These are phyloP conservation scores for Turnera subulata DNA, from an alignment of 345 rosid genomes.

Conservation along the genomic window DNA sequence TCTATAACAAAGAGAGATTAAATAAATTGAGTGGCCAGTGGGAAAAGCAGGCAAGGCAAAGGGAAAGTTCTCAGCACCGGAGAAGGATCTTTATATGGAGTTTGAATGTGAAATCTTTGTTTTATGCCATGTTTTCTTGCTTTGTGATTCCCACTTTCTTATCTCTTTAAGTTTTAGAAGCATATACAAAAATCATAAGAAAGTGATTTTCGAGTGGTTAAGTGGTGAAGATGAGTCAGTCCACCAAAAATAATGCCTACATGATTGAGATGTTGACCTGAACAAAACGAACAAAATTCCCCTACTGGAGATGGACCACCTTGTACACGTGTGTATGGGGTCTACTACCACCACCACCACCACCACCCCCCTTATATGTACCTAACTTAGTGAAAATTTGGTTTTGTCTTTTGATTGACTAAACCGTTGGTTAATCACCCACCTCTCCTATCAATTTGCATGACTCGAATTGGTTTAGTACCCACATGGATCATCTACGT, in stretches of 20 bases:
- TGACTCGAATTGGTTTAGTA: too few species aligned
- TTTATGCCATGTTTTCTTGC: constrained; percentile 24
- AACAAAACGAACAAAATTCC: constrained; percentile 38
- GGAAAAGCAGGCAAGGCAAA: constrained; percentile 18
- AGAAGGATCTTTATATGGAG: constrained; percentile 12
- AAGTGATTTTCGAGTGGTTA: constrained; percentile 13
- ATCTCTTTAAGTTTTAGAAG: too few species aligned
- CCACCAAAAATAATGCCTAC: constrained; percentile 48
- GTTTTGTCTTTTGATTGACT: neutral
- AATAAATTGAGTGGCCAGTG: constrained; percentile 22
- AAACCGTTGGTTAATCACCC: neutral
- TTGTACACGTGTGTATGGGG: constrained; percentile 57
- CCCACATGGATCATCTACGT: neutral
- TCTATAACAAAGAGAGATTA: too few species aligned
- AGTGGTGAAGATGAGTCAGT: constrained; percentile 26
- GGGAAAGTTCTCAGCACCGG: neutral
- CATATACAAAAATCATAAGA: too few species aligned
- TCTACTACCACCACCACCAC: constrained; percentile 13
- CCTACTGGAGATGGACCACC: constrained; percentile 26
- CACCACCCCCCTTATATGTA: neutral
- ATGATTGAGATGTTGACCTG: constrained; percentile 66
- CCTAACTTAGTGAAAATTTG: constrained; percentile 31
- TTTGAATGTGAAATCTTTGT: constrained; percentile 31
- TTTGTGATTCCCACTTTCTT: neutral
- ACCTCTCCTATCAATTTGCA: too few species aligned